A percentile compares a stretch with the other conserved stretches of the same genome.
phyloP scores from a whole-genome alignment of 75 land plant species.

The Picea glauca region DNA sequence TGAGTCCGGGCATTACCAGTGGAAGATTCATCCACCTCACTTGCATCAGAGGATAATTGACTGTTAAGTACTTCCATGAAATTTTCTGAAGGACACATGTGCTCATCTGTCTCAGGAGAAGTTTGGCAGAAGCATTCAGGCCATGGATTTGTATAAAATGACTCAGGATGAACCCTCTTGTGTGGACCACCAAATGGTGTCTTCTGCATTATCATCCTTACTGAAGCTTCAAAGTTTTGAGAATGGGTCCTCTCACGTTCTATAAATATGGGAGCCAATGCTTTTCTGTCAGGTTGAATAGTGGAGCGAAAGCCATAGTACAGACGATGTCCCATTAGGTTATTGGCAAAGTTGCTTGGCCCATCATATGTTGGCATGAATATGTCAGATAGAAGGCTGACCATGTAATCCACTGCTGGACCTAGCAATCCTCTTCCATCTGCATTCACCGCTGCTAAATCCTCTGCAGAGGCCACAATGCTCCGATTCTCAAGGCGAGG shows the following conservation, averaged over 20 bases:
- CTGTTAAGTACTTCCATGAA: constrained; percentile 29
- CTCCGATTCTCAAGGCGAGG: constrained; percentile 81
- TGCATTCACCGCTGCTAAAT: constrained; percentile 38
- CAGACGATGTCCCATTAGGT: constrained; percentile 87
- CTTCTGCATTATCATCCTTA: constrained; percentile 59
- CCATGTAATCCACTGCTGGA: constrained; percentile 98
- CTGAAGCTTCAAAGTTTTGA: constrained; percentile 52
- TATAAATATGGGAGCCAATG: constrained; percentile 81
- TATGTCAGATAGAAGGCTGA: constrained; percentile 86
- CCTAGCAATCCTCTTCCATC: constrained; percentile 69
- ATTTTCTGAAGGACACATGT: constrained; percentile 54
- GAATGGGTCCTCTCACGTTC: constrained; percentile 50
- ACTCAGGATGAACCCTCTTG: constrained; percentile 62
- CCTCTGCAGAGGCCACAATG: constrained; percentile 46
- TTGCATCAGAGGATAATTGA: constrained; percentile 22
- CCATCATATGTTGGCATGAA: constrained; percentile 99
- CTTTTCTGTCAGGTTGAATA: constrained; percentile 82
- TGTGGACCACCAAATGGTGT: constrained; percentile 74
- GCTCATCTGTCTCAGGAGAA: constrained; percentile 25
- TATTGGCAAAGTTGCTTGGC: constrained; percentile 98
- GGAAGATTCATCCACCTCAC: not conserved
- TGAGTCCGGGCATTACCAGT: not conserved
- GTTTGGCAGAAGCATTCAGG: constrained; percentile 92
- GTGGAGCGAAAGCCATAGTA: constrained; percentile 88
- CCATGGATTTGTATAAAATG: constrained; percentile 98